A percentile compares a stretch with the other conserved stretches of the same genome.
phyloP scores from a whole-genome alignment of 345 rosid species.

The Eucalyptus virginea region DNA sequence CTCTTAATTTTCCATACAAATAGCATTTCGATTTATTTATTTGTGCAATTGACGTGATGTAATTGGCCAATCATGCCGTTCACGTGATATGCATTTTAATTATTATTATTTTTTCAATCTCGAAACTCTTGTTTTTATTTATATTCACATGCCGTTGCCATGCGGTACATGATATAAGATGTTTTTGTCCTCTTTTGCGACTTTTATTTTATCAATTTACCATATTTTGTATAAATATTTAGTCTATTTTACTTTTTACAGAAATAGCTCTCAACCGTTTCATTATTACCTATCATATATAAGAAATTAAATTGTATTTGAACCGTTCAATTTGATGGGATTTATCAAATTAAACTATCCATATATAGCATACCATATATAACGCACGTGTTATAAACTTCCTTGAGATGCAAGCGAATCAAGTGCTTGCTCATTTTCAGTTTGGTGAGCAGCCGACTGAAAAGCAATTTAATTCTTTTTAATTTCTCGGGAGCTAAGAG shows the following conservation, averaged over 20 bases:
- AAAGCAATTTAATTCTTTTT: background rate
- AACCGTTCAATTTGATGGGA: background rate
- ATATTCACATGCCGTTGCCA: background rate
- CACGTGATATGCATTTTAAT: background rate
- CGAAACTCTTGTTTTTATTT: background rate
- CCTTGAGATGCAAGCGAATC: background rate
- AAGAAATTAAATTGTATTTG: background rate
- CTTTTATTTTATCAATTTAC: background rate
- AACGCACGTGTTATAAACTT: background rate
- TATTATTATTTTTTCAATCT: background rate
- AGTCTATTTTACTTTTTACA: background rate
- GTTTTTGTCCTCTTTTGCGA: no score
- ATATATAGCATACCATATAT: background rate
- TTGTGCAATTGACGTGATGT: fast-evolving
- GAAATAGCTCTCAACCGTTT: background rate
- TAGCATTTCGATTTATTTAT: background rate
- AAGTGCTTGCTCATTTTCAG: background rate
- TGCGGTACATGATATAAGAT: no score
- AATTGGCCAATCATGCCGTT: fast-evolving
- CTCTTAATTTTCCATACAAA: background rate
- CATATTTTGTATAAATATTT: no score
- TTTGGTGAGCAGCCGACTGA: background rate
- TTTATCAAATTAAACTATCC: background rate
- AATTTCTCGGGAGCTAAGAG: background rate
- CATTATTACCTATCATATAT: no score